Evolutionary conservation across 1,284 basidiomycete species (phyloP).

Genomic region (Irpex lacteus): DNA sequence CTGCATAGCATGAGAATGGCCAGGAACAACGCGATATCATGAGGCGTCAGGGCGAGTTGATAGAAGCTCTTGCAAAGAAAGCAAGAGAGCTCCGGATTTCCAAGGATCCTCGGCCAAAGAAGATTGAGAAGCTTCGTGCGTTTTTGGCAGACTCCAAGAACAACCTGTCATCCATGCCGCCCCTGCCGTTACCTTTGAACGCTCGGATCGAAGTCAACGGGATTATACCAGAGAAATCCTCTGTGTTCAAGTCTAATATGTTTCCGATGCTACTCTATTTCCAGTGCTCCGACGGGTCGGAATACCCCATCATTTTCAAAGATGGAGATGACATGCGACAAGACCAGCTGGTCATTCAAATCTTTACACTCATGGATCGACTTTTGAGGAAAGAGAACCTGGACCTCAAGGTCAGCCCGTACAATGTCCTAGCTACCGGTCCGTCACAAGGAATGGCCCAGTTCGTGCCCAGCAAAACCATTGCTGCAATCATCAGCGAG

Average conservation of each 20-base stretch:
- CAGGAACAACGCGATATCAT: slow-evolving; percentile 79
- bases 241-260: slow-evolving; percentile 97
- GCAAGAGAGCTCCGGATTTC: slow-evolving; percentile 86
- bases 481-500: slow-evolving; percentile 91
- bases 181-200: slow-evolving; percentile 88
- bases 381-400: slow-evolving; percentile 93
- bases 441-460: slow-evolving; percentile 94
- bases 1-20: slow-evolving; percentile 67
- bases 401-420: slow-evolving; percentile 90
- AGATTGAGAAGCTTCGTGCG: slow-evolving; percentile 91
- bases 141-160: slow-evolving; percentile 86
- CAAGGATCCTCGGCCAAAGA: slow-evolving; percentile 93
- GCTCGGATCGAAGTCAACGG: slow-evolving; percentile 81
- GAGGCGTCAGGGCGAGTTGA: slow-evolving; percentile 82
- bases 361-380: slow-evolving; percentile 97
- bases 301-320: slow-evolving; percentile 97
- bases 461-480: slow-evolving; percentile 93
- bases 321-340: slow-evolving; percentile 98
- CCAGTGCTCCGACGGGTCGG: slow-evolving; percentile 70
- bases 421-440: slow-evolving; percentile 93
- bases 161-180: slow-evolving; percentile 69
- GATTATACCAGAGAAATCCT: slow-evolving; percentile 88
- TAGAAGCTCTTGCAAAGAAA: slow-evolving; percentile 79
- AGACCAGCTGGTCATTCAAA: slow-evolving; percentile 95
- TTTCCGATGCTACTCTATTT: slow-evolving; percentile 92